phyloP scores from a whole-genome alignment of 768 basidiomycete genomes.

The Butyriboletus loyo region DNA sequence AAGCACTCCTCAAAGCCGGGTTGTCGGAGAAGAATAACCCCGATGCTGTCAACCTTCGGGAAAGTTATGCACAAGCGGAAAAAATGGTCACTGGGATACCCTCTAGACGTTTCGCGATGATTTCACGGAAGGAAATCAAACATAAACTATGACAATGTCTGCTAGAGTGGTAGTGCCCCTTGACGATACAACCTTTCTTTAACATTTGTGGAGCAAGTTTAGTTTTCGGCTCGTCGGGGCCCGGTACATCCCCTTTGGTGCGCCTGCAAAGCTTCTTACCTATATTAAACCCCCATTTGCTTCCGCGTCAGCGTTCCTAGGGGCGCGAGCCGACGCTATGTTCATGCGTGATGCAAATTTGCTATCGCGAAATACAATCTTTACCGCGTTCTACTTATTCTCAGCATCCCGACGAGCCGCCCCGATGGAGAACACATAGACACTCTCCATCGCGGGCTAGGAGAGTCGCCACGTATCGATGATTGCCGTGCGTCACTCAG shows the following conservation, averaged over 20 bases:
- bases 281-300: not conserved
- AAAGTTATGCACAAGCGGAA: conserved; percentile 70
- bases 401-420: not conserved
- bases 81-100: conserved; percentile 63
- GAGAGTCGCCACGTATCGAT: conserved; percentile 57
- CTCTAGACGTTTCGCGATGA: conserved; percentile 46
- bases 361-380: not conserved
- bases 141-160: conserved; percentile 49
- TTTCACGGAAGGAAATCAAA: conserved; percentile 61
- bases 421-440: conserved; percentile 9
- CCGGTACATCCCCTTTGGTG: not conserved
- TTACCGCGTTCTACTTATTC: not conserved
- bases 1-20: conserved; percentile 51
- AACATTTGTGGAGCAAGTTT: not conserved
- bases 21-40: conserved; percentile 60
- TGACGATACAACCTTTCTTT: not conserved
- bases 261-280: not conserved
- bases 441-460: conserved; percentile 47
- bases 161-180: not conserved
- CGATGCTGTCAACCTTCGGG: conserved; percentile 63
- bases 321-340: not conserved
- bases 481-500: conserved; percentile 44
- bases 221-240: not conserved
- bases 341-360: not conserved
- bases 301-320: not conserved